Percentiles rank a stretch among this genome's conserved stretches.
phyloP scores from a whole-genome alignment of 2,329 filamentous ascomycete genomes.

The Geosmithia morbida region DNA sequence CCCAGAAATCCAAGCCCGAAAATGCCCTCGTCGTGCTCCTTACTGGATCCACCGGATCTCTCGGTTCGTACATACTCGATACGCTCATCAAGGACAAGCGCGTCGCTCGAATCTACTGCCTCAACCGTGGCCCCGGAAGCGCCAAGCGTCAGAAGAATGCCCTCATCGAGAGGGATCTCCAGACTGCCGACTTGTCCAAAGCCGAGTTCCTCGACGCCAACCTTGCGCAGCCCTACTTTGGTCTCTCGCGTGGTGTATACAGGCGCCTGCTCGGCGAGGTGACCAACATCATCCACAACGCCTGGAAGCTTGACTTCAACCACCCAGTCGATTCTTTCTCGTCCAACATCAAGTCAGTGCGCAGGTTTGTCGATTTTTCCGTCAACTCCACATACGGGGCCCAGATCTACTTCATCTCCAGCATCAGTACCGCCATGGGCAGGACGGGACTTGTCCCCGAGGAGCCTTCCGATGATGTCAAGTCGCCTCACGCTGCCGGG shows the following conservation, averaged over 20 bases:
- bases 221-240: conserved; percentile 1
- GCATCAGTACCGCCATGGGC: conserved; percentile 17
- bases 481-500: conserved; percentile 13
- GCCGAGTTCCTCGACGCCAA: conserved; percentile 4
- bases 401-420: conserved; percentile 27
- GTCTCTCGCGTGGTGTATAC: conserved; percentile 2
- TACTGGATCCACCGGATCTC: conserved; percentile 78
- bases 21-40: conserved; percentile 51
- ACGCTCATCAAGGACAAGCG: conserved; percentile 10
- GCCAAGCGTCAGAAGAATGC: not conserved
- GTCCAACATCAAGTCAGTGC: conserved; percentile 32
- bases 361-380: conserved; percentile 30
- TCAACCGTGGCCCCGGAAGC: conserved; percentile 10
- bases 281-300: conserved; percentile 5
- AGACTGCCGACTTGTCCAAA: not conserved
- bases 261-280: conserved; percentile 1
- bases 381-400: conserved; percentile 16
- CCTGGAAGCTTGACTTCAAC: conserved; percentile 5
- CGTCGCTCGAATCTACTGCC: conserved; percentile 7
- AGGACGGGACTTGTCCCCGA: not conserved
- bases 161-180: not conserved
- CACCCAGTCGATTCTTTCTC: conserved; percentile 7
- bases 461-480: not conserved
- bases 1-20: conserved; percentile 6
- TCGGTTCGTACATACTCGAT: conserved; percentile 58